phyloP scores from a whole-genome alignment of 2,329 filamentous ascomycete species.

The Paramyrothecium sp. region DNA sequence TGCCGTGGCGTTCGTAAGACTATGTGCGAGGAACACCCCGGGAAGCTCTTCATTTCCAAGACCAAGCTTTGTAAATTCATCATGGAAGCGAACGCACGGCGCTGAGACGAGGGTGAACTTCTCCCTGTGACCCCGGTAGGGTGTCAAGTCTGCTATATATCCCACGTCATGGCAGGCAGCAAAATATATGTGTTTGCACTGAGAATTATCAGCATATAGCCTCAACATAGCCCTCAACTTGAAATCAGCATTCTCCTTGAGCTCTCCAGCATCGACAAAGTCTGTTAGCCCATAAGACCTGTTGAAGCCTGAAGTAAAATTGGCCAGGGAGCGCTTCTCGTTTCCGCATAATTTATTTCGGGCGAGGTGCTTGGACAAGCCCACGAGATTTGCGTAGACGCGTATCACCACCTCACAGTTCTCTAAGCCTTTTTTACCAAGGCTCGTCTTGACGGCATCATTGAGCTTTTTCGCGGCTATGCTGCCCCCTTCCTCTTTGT shows the following conservation, averaged over 20 bases:
- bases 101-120: conserved; percentile 54
- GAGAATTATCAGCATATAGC: conserved; percentile 54
- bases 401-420: conserved; percentile 53
- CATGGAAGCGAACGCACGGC: conserved; percentile 44
- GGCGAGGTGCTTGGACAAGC: conserved; percentile 47
- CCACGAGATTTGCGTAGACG: conserved; percentile 55
- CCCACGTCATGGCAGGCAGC: conserved; percentile 57
- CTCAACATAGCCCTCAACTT: conserved; percentile 52
- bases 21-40: conserved; percentile 46
- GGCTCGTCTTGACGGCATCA: conserved; percentile 46
- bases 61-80: conserved; percentile 50
- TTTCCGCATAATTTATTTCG: conserved; percentile 44
- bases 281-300: conserved; percentile 57
- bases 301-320: conserved; percentile 57
- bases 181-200: conserved; percentile 65
- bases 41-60: conserved; percentile 50
- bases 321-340: conserved; percentile 54
- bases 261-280: conserved; percentile 60
- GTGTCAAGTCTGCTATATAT: conserved; percentile 53
- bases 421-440: conserved; percentile 45
- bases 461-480: conserved; percentile 53
- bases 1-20: conserved; percentile 21
- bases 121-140: conserved; percentile 45
- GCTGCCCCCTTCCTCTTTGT: conserved; percentile 52
- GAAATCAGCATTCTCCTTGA: conserved; percentile 58